Evolutionary conservation across 768 basidiomycete species (phyloP).

Genomic region (Lyophyllum atratum): DNA sequence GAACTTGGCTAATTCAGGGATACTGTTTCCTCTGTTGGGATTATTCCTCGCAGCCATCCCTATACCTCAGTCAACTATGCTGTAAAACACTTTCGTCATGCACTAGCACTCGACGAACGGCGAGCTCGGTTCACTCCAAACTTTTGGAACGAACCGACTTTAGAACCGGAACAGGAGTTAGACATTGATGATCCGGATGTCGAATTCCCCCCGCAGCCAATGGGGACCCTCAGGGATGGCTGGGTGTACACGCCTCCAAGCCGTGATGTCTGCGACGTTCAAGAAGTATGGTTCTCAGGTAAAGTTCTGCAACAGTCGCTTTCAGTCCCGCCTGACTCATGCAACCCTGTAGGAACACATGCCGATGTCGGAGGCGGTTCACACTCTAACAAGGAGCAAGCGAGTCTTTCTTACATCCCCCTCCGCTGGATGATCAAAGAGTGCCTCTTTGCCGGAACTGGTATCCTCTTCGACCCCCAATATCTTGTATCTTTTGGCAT

Average conservation of each 20-base stretch:
- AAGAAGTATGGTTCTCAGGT: conserved; percentile 30
- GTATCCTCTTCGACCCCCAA: conserved; percentile 13
- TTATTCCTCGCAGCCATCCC: conserved; percentile 21
- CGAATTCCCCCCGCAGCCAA: background rate
- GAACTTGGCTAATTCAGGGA: conserved; percentile 16
- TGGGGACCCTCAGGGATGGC: conserved; percentile 12
- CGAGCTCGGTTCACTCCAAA: conserved; percentile 25
- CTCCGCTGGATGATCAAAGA: conserved; percentile 34
- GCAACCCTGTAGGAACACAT: conserved; percentile 18
- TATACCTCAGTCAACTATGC: conserved; percentile 25
- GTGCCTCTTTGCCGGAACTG: conserved; percentile 16
- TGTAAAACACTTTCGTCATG: conserved; percentile 24
- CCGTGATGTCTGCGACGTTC: conserved; percentile 20
- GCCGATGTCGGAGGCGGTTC: conserved; percentile 28
- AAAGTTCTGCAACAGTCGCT: background rate
- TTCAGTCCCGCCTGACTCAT: background rate
- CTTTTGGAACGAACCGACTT: conserved; percentile 22
- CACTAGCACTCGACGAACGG: conserved; percentile 25
- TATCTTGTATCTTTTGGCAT: conserved; percentile 20
- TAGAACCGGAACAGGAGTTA: conserved; percentile 23
- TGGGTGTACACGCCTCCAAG: conserved; percentile 21
- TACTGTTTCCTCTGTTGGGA: conserved; percentile 26
- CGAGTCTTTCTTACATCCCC: conserved; percentile 26
- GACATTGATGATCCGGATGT: conserved; percentile 20
- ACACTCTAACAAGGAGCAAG: conserved; percentile 16